Conservation (phyloP, 1,284 basidiomycete species). For the Marasmius tenuissimus region DNA sequence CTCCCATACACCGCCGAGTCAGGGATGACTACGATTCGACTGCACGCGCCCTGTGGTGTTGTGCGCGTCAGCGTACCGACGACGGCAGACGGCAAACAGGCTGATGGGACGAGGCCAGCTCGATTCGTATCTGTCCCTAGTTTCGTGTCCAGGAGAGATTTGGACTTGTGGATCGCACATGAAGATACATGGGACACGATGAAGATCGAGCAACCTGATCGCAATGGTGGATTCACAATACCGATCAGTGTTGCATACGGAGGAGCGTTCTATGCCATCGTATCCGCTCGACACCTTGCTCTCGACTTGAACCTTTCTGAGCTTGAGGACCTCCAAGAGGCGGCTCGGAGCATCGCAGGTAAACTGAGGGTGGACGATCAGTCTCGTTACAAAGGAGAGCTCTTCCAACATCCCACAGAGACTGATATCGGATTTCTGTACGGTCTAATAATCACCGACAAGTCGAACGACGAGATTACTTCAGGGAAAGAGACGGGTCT, state of each 20-base stretch:
- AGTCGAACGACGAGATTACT: constrained; percentile 2
- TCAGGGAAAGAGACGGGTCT: constrained; percentile 26
- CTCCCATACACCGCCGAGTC: constrained; percentile 21
- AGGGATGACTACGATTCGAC: constrained; percentile 23
- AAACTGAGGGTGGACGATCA: constrained; percentile 18
- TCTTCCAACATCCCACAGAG: constrained; percentile 33
- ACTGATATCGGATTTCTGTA: constrained; percentile 36
- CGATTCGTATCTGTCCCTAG: constrained; percentile 36
- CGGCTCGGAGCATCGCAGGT: constrained; percentile 27
- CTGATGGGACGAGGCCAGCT: constrained; percentile 30
- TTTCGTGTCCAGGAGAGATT: constrained; percentile 28
- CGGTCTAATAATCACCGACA: constrained; percentile 38
- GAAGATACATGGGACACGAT: constrained; percentile 28
- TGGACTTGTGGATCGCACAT: constrained; percentile 28
- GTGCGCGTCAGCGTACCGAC: constrained; percentile 33
- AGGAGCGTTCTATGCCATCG: constrained; percentile 43
- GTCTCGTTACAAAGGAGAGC: constrained; percentile 8
- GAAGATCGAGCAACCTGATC: not conserved
- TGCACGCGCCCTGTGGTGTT: constrained; percentile 41
- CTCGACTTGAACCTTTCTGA: constrained; percentile 23
- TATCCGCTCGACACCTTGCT: constrained; percentile 33
- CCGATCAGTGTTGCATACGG: constrained; percentile 39
- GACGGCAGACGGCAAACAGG: constrained; percentile 16
- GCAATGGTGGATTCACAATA: not conserved
- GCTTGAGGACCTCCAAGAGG: constrained; percentile 29